phyloP scores from a whole-genome alignment of 129 eudicot genomes.

The Tagetes erecta region DNA sequence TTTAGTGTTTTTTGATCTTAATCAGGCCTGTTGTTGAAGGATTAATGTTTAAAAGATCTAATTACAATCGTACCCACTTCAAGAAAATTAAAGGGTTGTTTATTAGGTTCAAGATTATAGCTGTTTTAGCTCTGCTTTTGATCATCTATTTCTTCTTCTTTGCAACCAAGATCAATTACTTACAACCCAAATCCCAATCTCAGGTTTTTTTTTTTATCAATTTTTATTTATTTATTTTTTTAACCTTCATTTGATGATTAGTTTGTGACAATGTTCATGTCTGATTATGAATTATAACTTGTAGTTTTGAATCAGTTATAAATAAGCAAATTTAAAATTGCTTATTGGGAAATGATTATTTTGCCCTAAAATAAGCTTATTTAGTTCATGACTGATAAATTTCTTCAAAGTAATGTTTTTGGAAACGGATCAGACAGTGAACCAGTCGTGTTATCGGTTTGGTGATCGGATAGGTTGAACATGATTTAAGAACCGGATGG shows the following conservation, averaged over 20 bases:
- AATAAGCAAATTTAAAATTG: not conserved
- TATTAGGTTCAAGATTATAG: constrained; percentile 49
- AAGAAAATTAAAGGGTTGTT: constrained; percentile 64
- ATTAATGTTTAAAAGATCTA: constrained; percentile 36
- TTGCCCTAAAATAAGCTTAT: not conserved
- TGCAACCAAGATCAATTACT: constrained; percentile 35
- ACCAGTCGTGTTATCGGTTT: too few species aligned
- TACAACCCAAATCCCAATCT: constrained; percentile 40
- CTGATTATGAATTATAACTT: constrained; percentile 21
- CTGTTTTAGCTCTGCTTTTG: constrained; percentile 49
- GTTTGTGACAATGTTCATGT: constrained; percentile 3
- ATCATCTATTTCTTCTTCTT: constrained; percentile 52
- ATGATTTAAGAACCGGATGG: too few species aligned
- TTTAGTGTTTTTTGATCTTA: constrained; percentile 1
- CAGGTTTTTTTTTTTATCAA: constrained; percentile 39
- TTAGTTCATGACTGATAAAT: too few species aligned
- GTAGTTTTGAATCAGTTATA: not conserved
- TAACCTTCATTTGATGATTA: not conserved
- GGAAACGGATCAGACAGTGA: too few species aligned
- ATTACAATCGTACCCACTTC: constrained; percentile 55
- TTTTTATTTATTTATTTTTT: not conserved
- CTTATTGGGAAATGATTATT: not conserved
- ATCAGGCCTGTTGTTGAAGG: constrained; percentile 43
- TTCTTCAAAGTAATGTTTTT: too few species aligned
- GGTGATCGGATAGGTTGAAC: too few species aligned